phyloP scores from a whole-genome alignment of 1,139 yeast genomes.

The Zygoascus sp. region DNA sequence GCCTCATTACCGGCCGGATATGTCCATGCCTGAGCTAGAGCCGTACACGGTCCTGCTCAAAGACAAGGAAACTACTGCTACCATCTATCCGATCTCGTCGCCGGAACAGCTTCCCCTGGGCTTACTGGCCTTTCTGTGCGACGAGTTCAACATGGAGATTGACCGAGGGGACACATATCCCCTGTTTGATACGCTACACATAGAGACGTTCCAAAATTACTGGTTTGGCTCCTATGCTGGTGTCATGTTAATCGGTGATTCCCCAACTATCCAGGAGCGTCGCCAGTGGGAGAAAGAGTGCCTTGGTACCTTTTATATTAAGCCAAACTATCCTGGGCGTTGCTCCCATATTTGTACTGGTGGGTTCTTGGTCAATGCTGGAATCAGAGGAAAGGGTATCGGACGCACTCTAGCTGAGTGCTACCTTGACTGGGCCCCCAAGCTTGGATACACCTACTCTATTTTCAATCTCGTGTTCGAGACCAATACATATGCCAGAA shows the following conservation, averaged over 20 bases:
- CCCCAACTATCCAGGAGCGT: conserved; percentile 32
- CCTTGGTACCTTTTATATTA: conserved; percentile 75
- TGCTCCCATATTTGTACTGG: conserved; percentile 93
- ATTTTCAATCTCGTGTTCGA: conserved; percentile 86
- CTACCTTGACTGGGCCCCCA: conserved; percentile 85
- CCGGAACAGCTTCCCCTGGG: conserved; percentile 67
- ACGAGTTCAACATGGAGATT: conserved; percentile 90
- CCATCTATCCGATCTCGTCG: conserved; percentile 77
- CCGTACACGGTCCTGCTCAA: conserved; percentile 62
- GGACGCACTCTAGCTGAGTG: conserved; percentile 83
- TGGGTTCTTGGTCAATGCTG: conserved; percentile 83
- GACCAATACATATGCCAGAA: conserved; percentile 75
- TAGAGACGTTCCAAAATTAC: conserved; percentile 68
- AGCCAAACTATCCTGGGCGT: conserved; percentile 89
- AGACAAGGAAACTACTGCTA: conserved; percentile 88
- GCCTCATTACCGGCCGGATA: conserved; percentile 42
- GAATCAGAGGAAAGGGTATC: conserved; percentile 88
- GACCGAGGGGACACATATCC: conserved; percentile 87
- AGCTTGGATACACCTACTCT: conserved; percentile 78
- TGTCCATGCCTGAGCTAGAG: conserved; percentile 29
- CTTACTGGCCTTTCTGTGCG: conserved; percentile 72
- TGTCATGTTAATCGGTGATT: conserved; percentile 66
- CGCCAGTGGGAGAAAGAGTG: conserved; percentile 89
- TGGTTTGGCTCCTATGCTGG: conserved; percentile 88
- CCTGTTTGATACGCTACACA: conserved; percentile 67